Percentiles rank a stretch among this genome's conserved stretches.
Evolutionary conservation across 768 basidiomycete genomes (phyloP).

Genomic region (Clavaria fumosa): DNA sequence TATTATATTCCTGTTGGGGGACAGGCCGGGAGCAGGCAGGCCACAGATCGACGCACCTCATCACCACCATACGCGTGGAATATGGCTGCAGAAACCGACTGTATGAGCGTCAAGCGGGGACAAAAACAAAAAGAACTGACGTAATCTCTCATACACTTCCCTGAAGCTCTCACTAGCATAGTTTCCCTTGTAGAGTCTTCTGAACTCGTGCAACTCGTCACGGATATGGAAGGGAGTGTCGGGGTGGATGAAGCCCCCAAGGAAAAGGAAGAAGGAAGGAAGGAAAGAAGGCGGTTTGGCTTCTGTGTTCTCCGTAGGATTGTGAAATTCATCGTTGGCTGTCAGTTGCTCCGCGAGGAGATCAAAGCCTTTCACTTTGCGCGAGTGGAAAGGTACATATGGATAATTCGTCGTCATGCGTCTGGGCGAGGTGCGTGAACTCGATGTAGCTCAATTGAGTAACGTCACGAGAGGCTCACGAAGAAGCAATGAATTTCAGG

Average conservation of each 20-base stretch:
- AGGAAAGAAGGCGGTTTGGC: slow-evolving; percentile 5
- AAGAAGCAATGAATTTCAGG: slow-evolving; percentile 56
- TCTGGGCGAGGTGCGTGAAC: no score
- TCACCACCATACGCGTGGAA: slow-evolving; percentile 39
- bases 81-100: slow-evolving; percentile 28
- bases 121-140: slow-evolving; percentile 25
- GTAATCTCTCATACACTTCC: slow-evolving; percentile 52
- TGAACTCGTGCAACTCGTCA: slow-evolving; percentile 40
- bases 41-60: not conserved
- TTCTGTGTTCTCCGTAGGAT: slow-evolving; percentile 6
- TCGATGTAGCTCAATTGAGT: no score
- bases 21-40: no score
- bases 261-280: slow-evolving; percentile 35
- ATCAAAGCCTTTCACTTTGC: slow-evolving; percentile 48
- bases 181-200: slow-evolving; percentile 50
- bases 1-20: no score
- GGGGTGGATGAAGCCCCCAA: slow-evolving; percentile 67
- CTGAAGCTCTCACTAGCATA: slow-evolving; percentile 51
- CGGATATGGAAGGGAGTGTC: slow-evolving; percentile 54
- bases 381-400: slow-evolving; percentile 38
- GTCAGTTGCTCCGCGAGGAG: slow-evolving; percentile 41
- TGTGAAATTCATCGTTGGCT: slow-evolving; percentile 9
- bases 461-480: slow-evolving; percentile 50
- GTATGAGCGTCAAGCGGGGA: not conserved
- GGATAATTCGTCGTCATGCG: no score